These are phyloP conservation scores for Ophiocordyceps camponoti-rufipedis DNA, from an alignment of 2,329 filamentous ascomycete species.

Conservation along the genomic window DNA sequence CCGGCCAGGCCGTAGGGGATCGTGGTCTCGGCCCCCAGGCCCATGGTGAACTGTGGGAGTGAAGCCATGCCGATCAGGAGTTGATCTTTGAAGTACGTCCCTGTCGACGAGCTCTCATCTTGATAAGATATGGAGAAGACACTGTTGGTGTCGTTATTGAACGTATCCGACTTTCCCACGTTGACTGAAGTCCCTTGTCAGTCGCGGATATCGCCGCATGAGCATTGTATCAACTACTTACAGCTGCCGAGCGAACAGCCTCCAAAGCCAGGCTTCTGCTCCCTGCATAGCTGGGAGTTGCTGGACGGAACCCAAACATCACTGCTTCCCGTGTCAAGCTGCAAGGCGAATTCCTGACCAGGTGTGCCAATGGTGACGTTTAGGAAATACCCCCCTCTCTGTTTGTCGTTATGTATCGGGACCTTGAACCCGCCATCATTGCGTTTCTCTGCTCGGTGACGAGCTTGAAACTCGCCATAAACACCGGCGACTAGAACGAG, in stretches of 20 bases:
- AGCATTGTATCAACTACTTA: slow-evolving; percentile 12
- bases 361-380: slow-evolving; percentile 39
- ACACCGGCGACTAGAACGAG: background rate
- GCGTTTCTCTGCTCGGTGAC: background rate
- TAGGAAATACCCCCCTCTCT: slow-evolving; percentile 34
- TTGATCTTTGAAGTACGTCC: slow-evolving; percentile 39
- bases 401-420: slow-evolving; percentile 23
- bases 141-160: slow-evolving; percentile 19
- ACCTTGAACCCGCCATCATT: slow-evolving; percentile 9
- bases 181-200: slow-evolving; percentile 22
- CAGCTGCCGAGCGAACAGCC: slow-evolving; percentile 27
- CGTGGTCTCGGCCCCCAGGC: slow-evolving; percentile 33
- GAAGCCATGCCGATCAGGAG: slow-evolving; percentile 34
- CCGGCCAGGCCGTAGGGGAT: slow-evolving; percentile 40
- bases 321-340: slow-evolving; percentile 47
- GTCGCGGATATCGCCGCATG: slow-evolving; percentile 1
- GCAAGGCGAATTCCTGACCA: slow-evolving; percentile 33
- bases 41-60: slow-evolving; percentile 39
- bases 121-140: slow-evolving; percentile 43
- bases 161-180: slow-evolving; percentile 25
- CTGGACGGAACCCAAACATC: slow-evolving; percentile 41
- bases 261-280: slow-evolving; percentile 2
- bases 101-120: slow-evolving; percentile 35
- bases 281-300: slow-evolving; percentile 19
- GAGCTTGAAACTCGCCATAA: background rate